These are phyloP conservation scores for Pichia gijzeniarum DNA, from an alignment of 805 yeast genomes.

Conservation along the genomic window DNA sequence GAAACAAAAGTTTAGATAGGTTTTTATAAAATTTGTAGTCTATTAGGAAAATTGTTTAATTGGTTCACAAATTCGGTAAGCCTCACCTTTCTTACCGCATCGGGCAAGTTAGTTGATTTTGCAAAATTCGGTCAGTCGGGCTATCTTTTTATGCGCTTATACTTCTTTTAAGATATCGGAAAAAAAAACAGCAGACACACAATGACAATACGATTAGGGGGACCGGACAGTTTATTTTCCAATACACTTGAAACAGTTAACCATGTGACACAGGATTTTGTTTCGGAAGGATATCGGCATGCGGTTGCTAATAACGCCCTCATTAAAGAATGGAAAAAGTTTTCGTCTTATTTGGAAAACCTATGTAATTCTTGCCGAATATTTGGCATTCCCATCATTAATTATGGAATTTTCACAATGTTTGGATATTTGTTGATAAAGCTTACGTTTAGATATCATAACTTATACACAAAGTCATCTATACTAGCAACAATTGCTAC, in stretches of 20 bases:
- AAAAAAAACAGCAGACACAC: too few species aligned
- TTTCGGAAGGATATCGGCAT: not conserved
- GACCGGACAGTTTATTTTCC: constrained; percentile 4
- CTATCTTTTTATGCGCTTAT: too few species aligned
- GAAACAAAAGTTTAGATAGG: too few species aligned
- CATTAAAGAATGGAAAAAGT: not conserved
- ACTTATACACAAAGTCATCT: constrained; percentile 56
- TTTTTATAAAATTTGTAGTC: too few species aligned
- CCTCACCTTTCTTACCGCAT: too few species aligned
- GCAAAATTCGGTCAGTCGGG: too few species aligned
- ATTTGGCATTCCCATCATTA: constrained; percentile 48
- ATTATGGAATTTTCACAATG: constrained; percentile 43
- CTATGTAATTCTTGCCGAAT: constrained; percentile 22
- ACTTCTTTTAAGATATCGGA: too few species aligned
- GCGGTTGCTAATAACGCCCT: not conserved
- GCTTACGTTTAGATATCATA: constrained; percentile 52
- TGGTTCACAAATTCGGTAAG: too few species aligned
- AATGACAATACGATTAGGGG: constrained; percentile 1
- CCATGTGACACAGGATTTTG: not conserved
- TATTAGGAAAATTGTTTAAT: too few species aligned
- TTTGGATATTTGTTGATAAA: constrained; percentile 45
- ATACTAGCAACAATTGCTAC: constrained; percentile 75
- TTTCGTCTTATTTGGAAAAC: constrained; percentile 7
- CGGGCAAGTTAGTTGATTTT: too few species aligned
- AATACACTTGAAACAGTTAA: not conserved